Base-by-base conservation (phyloP, 1,139 yeast species). In the Suhomyces maxii region DNA sequence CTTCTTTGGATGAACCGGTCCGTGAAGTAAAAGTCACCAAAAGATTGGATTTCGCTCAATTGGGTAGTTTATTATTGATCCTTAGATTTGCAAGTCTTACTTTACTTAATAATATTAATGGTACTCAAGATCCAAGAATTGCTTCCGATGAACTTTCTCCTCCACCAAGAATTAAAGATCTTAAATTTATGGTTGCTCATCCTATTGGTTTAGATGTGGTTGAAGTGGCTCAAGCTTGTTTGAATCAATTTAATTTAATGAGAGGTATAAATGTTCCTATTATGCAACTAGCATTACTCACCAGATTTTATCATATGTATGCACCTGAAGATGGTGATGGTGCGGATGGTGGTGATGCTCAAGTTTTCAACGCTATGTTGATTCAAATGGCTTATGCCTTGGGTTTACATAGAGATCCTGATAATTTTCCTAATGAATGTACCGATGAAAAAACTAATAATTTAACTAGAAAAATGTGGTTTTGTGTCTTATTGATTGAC, bases 251-350 rank as follows among this genome's bases (percentile, higher is more conserved):
- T 51, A 66, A 72, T 43, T 52, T 72, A 14, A 56, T 68, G 55
- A 58, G 70, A 40, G 71, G 78, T 45, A 75, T 80, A 14, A 75
- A 79, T 11, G 55, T 82, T 23, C 71, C 77, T 0, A 73, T 80
- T 8, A 67, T 83, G 46, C 86, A 82, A 53, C 72, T 81, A 40
- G 69, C 76, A 0, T 55, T 74, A 13, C 59, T 68, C 44, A 54
- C 70, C 28, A 61, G 77, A 36, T 53, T 67, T 25, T 79, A 79
- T 54, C 72, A 72, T 42, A 56, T 60, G 13, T 62, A 67, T 53
- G 74, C 83, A 0, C 83, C 82, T 2, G 83, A 79, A 54, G 83
- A 79, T 53, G 82, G 83, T 7, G 77, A 73, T 49, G 76, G 72
- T 4, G 68, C 71, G 1, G 78, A 73, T 50, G 76, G 77, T 2